phyloP scores from a whole-genome alignment of 345 rosid species.

The Populus davidiana region DNA sequence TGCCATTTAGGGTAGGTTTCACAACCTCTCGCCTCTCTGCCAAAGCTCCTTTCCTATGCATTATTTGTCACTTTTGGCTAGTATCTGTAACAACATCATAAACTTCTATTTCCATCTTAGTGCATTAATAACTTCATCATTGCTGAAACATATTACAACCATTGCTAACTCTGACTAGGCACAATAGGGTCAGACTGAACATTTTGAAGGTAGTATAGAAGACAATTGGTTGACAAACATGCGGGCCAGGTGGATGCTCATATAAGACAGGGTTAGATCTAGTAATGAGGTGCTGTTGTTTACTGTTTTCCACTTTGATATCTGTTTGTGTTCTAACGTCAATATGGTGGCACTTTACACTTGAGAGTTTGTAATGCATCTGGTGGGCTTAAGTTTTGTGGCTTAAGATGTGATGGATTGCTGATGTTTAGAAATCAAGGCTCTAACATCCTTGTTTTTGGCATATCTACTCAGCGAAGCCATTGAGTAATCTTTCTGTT shows the following conservation, averaged over 20 bases:
- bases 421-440: not conserved
- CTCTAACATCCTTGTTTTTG: not conserved
- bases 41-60: not conserved
- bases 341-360: not conserved
- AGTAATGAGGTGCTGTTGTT: not conserved
- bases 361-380: not conserved
- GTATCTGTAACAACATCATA: not conserved
- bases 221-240: not conserved
- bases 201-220: not conserved
- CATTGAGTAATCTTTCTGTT: not conserved
- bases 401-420: not conserved
- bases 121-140: not conserved
- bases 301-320: not conserved
- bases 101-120: not conserved
- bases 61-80: not conserved
- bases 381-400: not conserved
- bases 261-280: not conserved
- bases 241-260: not conserved
- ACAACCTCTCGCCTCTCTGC: not conserved
- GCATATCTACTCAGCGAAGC: not conserved
- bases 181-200: not conserved
- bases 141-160: not conserved
- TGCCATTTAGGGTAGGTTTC: slow-evolving; percentile 80
- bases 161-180: not conserved
- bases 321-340: not conserved